phyloP scores from a whole-genome alignment of 1,139 yeast genomes.

The Lizanozyma gosingica region DNA sequence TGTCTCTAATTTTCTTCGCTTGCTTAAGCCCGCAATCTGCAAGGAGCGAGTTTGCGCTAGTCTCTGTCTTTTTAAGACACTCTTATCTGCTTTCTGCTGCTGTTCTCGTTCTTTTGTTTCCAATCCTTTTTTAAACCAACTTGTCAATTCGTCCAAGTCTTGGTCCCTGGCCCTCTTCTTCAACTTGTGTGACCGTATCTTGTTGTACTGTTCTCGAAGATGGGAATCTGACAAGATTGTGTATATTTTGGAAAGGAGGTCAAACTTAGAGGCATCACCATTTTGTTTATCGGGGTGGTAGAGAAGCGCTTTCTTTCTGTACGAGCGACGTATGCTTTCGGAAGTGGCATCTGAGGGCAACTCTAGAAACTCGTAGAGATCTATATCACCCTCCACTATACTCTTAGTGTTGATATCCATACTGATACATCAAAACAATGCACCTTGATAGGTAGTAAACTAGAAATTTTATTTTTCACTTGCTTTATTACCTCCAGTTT shows the following conservation, averaged over 20 bases:
- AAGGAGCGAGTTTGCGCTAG: not conserved
- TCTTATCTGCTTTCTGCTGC: slow-evolving; percentile 14
- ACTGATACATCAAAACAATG: no score
- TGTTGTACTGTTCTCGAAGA: slow-evolving; percentile 23
- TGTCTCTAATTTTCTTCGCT: slow-evolving; percentile 7
- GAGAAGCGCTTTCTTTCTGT: not conserved
- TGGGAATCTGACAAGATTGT: slow-evolving; percentile 23
- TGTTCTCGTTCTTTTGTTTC: slow-evolving; percentile 3
- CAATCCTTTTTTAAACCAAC: slow-evolving; percentile 22
- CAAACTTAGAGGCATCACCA: slow-evolving; percentile 21
- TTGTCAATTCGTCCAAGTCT: slow-evolving; percentile 17
- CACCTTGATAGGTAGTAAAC: no score
- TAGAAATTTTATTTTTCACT: no score
- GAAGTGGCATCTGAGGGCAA: slow-evolving; percentile 14
- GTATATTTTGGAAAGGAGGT: slow-evolving; percentile 20
- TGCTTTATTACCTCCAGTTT: no score
- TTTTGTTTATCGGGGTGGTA: slow-evolving; percentile 29
- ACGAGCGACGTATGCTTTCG: not conserved
- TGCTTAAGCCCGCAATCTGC: slow-evolving; percentile 4
- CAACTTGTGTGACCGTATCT: slow-evolving; percentile 12
- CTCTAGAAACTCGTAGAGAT: slow-evolving; percentile 26
- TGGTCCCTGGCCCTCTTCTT: slow-evolving; percentile 9
- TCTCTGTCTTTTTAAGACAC: not conserved
- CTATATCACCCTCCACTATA: slow-evolving; percentile 22
- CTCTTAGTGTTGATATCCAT: slow-evolving; percentile 12